These are phyloP conservation scores for Irpex sp. DNA, from an alignment of 1,284 basidiomycete species.

Conservation along the genomic window DNA sequence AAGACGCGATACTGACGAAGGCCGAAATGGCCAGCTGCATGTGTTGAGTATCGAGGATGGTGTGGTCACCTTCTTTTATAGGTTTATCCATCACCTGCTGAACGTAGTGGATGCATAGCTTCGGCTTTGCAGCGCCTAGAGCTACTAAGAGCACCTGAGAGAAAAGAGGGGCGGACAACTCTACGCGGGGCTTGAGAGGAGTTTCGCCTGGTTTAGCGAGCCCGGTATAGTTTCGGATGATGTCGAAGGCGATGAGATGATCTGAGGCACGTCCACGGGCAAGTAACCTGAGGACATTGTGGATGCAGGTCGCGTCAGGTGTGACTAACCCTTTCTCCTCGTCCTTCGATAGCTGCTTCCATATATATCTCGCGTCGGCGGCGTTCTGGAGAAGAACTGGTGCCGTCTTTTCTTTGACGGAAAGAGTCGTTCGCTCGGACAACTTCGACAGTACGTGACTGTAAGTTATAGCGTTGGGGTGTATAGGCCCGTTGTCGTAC, in stretches of 20 bases:
- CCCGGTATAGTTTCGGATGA: conserved; percentile 60
- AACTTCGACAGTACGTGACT: conserved; percentile 60
- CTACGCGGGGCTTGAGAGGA: conserved; percentile 31
- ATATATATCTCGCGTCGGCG: conserved; percentile 62
- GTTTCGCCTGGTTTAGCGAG: conserved; percentile 44
- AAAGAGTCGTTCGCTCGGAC: conserved; percentile 18
- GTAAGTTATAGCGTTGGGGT: conserved; percentile 55
- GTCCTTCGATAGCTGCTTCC: conserved; percentile 57
- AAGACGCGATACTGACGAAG: conserved; percentile 39
- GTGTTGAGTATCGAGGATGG: conserved; percentile 46
- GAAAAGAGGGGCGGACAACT: conserved; percentile 44
- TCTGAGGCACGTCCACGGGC: conserved; percentile 51
- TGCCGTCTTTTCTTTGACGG: conserved; percentile 4
- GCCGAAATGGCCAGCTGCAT: conserved; percentile 57
- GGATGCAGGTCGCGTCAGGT: conserved; percentile 50
- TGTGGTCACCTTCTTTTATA: conserved; percentile 17
- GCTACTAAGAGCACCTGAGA: conserved; percentile 54
- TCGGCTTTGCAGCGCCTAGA: conserved; percentile 40
- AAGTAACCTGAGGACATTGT: conserved; percentile 48
- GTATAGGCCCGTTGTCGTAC: conserved; percentile 50
- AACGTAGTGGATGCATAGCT: conserved; percentile 51
- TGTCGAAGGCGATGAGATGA: conserved; percentile 57
- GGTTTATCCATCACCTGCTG: conserved; percentile 43
- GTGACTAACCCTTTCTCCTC: conserved; percentile 39
- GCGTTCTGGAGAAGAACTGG: conserved; percentile 24